Evolutionary conservation across 805 yeast species (phyloP), one percentile per base, ranked within the genome.

Genomic region (Grigorovia transvaalensis): DNA sequence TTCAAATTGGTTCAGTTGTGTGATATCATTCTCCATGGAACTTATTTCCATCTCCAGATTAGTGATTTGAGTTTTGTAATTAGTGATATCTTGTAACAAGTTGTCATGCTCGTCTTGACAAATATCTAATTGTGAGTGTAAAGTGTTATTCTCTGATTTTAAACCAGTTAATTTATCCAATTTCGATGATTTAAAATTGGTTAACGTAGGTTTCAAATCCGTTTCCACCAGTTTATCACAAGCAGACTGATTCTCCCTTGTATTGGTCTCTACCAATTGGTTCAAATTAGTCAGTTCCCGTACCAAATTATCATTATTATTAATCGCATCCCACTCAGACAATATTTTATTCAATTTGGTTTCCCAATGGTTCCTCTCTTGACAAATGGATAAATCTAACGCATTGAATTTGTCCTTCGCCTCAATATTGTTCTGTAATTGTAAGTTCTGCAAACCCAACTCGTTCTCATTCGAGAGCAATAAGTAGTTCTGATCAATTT

Each of bases 361-460:
- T 35, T 62, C 66, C 59, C 62, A 58, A 18, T 54, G 46, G 20
- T 52, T 33, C n/a, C 52, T 56, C 33, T 51, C 51, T 4, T 53
- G 55, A 23, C 61, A 56, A 35, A 56, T 42, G 18, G 56, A 53
- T 45, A 53, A 50, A 23, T 59, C 59, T 47, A 60, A 52, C 42
- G 55, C 55, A 43, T 58, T 66, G 44, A 60, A 60, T 40, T 56
- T 49, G 45, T 59, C 61, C 43, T 60, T 63, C 2, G 61, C 43
- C 13, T 58, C 59, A 2, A 63, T 55, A 2, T 59, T 54, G 50
- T 59, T 57, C 51, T 57, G 50, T 35, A 60, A 51, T 33, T 59
- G 61, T 23, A 59, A 35, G 46, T 65, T 63, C 19, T 56, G 51
- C 6, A 57, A 42, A 20, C 53, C 54, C 40, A 60, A 41, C 17